Evolutionary conservation across 805 yeast genomes (phyloP), one percentile per base, ranked within the genome.

Genomic region (Huiozyma naganishii): DNA sequence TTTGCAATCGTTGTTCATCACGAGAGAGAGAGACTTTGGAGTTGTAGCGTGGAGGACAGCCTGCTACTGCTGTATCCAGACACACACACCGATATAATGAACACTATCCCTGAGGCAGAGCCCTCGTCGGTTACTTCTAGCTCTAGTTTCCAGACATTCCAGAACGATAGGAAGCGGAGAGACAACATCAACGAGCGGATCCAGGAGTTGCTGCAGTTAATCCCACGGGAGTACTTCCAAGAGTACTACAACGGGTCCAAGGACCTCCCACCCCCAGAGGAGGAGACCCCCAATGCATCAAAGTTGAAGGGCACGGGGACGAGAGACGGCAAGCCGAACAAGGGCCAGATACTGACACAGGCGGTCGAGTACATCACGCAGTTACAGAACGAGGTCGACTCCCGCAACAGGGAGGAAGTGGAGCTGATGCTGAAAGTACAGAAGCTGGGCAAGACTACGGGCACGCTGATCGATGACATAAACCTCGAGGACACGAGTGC

Each of bases 241-340:
- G 74, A 72, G 7, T 55, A 57, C 41, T 55, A 54, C 10, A 41
- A 35, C 23, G 32, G 27, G 30, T 36, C 39, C 4, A 29, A 7
- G 23, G 51, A 48, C 9, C 23, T 17, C 23, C 23, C 23, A 17
- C 23, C 23, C 4, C 29, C 48, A n/a, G 45, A 38, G 10, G 36
- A 44, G 28, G 48, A 39, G 27, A 45, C 50, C n/a, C 46, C 51
- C 3, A 34, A 41, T 23, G 41, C 46, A 27, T 32, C 44, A 9
- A 56, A 50, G 37, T 41, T 47, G 1, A 72, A 70, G 49, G 73
- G 76, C 3, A 68, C 76, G 6, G 90, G 90, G 0, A 83, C 90
- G 0, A 82, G 80, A 49, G 90, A 83, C 53, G 92, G 90, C 2
- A 83, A 81, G 51, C 94, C 94, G 0, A 83, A 83, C 55, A 84